Evolutionary conservation across 1,139 yeast species (phyloP), one percentile per base, ranked within the genome.

Genomic region (Geotrichum klebahnii): DNA sequence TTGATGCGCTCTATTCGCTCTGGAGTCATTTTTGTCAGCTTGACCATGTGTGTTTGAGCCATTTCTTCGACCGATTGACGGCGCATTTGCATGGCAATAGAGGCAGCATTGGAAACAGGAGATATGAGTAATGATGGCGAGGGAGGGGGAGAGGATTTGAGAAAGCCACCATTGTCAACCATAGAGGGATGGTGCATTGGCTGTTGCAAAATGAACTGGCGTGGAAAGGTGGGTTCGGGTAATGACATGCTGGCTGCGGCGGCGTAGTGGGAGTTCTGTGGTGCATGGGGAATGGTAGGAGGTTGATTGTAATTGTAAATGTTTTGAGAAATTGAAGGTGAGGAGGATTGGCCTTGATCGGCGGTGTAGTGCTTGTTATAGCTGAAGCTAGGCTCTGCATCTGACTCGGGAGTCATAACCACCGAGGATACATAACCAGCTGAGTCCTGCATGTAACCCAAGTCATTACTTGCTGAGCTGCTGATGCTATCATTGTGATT

Each of bases 1-100:
- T 61, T 59, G 46, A 65, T 65, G 36, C 56, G 53, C 20, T 50
- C 58, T 34, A 61, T 56, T 29, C 69, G 54, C 24, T 55, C 55
- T 2, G 57, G 57, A 5, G 63, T 61, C 65, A 62, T 49, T 61
- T 59, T 24, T 59, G 54, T 52, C 58, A 61, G 29, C 52, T 51
- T 31, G 48, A 48, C 37, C 53, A 48, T 39, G 50, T 57, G 36
- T n/a, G 50, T 37, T 20, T 51, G 44, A n/a, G 44, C 39, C 31
- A 46, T 34, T 22, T 44, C 49, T 34, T 49, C 46, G 9, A 41
- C 38, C 20, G 39, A 34, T 24, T 37, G 51, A 40, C 40, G 47
- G 23, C 46, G 44, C 16, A 38, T 8, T 17, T 44, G 47, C 19
- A 39, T 31, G 19, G 44, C 44, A 19, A 48, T 44, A 20, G 41